Base-by-base conservation (phyloP, 768 basidiomycete species). In the Coprinellus micaceus region DNA sequence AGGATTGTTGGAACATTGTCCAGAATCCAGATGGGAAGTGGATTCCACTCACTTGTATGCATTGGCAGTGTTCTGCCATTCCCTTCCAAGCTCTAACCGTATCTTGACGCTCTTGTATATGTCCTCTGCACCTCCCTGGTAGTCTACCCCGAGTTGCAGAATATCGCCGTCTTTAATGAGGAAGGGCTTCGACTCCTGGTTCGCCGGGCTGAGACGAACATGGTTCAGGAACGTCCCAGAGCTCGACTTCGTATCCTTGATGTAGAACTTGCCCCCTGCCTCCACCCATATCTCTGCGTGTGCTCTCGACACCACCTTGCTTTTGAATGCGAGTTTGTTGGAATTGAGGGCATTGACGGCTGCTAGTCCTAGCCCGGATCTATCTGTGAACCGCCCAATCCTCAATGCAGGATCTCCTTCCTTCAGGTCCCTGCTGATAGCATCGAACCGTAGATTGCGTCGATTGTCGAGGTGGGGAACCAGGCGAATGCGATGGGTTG, bases 31-130 rank as follows among this genome's bases (percentile, higher is more conserved):
- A 56, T 17, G 47, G 54, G 56, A 58, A 47, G 36, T 24, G 13
- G 28, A 73, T 40, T 13, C 44, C n/a, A 71, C 79, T 30, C 58
- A 81, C 80, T 98, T 99, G 91, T 97, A 99, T 40, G 86, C 89
- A 74, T 98, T 98, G 0, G 86, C 83, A 0, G 76, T 82, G 1
- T 85, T 76, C 69, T 97, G 94, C 96, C 94, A 98, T 69, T 94
- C 94, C 58, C 95, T 74, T 2, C 80, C 80, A 17, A 98, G 70
- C 72, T 99, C 96, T 50, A 98, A 77, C 61, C 91, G 81, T 68
- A 99, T 97, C 82, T 96, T 98, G 57, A 98, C 92, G 57, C 90
- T 92, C 74, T 97, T 89, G 71, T 96, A 98, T 52, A 96, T 94
- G 70, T 98, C 95, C 75, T 98, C 94, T 6, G 91, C 84, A 0